These are phyloP conservation scores for Scytalidium lignicola DNA, from an alignment of 2,329 filamentous ascomycete genomes.

Conservation along the genomic window DNA sequence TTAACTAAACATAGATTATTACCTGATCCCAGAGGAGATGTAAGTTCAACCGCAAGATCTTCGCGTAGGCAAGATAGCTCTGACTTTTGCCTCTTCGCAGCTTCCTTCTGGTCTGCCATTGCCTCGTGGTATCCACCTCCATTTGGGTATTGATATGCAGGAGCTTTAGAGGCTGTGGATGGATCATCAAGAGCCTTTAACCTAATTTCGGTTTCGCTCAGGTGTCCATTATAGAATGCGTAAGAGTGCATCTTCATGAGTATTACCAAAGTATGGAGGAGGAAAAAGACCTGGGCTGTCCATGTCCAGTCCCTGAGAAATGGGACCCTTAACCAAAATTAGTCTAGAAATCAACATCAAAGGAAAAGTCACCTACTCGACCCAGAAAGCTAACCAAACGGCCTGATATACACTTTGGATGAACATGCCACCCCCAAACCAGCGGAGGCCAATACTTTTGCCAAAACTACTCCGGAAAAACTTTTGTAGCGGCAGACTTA, in stretches of 20 bases:
- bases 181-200: constrained; percentile 76
- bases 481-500: constrained; percentile 70
- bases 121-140: constrained; percentile 15
- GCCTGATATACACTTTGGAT: constrained; percentile 80
- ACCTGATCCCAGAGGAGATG: constrained; percentile 74
- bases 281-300: constrained; percentile 94
- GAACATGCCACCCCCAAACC: constrained; percentile 71
- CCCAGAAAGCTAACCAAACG: constrained; percentile 77
- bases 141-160: constrained; percentile 71
- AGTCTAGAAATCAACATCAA: constrained; percentile 9
- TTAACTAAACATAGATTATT: neutral
- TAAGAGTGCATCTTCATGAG: constrained; percentile 99
- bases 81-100: constrained; percentile 31
- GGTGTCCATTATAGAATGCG: constrained; percentile 94
- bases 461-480: constrained; percentile 51
- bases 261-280: constrained; percentile 82
- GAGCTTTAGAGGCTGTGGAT: constrained; percentile 60
- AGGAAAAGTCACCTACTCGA: constrained; percentile 43
- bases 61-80: constrained; percentile 69
- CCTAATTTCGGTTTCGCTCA: constrained; percentile 80
- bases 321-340: constrained; percentile 51
- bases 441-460: constrained; percentile 54
- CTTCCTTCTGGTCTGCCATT: constrained; percentile 20
- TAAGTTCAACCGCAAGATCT: constrained; percentile 84
- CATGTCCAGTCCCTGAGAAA: constrained; percentile 89